A percentile compares a stretch with the other conserved stretches of the same genome.
Conservation (phyloP, 768 basidiomycete species). For the Obba rivulosa region DNA sequence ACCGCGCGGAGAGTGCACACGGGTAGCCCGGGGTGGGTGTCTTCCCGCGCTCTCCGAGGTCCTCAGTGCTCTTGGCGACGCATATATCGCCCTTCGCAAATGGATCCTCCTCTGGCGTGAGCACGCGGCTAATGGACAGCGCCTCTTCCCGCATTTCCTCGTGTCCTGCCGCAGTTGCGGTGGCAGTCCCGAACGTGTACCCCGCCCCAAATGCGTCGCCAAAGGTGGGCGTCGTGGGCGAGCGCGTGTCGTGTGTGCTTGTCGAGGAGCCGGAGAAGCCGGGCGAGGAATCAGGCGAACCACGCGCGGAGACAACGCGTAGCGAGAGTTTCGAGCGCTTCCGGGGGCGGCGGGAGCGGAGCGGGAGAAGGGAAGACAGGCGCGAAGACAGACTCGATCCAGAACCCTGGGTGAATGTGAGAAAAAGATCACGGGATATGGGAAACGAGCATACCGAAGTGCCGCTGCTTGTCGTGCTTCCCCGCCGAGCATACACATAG, state of each 20-base stretch:
- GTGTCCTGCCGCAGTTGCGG: slow-evolving; percentile 3
- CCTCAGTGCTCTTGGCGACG: background rate
- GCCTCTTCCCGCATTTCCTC: background rate
- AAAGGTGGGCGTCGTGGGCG: slow-evolving; percentile 1
- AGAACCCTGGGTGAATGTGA: slow-evolving; percentile 5
- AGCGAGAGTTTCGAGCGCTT: slow-evolving; percentile 21
- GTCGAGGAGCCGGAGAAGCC: background rate
- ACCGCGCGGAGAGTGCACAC: too few species aligned
- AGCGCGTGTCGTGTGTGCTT: background rate
- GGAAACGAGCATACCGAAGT: slow-evolving; percentile 10
- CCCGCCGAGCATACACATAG: slow-evolving; percentile 21
- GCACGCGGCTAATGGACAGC: slow-evolving; percentile 19
- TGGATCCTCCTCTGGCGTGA: slow-evolving; percentile 24
- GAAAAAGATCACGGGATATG: background rate
- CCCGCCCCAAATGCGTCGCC: background rate
- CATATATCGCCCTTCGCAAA: slow-evolving; percentile 21
- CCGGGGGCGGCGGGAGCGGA: slow-evolving; percentile 11
- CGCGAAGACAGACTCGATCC: slow-evolving; percentile 17
- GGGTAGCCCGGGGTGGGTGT: too few species aligned
- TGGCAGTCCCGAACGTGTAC: background rate
- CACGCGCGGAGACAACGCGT: slow-evolving; percentile 3
- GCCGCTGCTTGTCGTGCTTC: slow-evolving; percentile 17
- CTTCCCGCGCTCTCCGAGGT: too few species aligned
- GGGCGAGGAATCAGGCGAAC: slow-evolving; percentile 11
- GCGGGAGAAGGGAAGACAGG: slow-evolving; percentile 13